Evolutionary conservation across 352 stramenopile genomes (phyloP).

Genomic region (Aphanomyces astaci): DNA sequence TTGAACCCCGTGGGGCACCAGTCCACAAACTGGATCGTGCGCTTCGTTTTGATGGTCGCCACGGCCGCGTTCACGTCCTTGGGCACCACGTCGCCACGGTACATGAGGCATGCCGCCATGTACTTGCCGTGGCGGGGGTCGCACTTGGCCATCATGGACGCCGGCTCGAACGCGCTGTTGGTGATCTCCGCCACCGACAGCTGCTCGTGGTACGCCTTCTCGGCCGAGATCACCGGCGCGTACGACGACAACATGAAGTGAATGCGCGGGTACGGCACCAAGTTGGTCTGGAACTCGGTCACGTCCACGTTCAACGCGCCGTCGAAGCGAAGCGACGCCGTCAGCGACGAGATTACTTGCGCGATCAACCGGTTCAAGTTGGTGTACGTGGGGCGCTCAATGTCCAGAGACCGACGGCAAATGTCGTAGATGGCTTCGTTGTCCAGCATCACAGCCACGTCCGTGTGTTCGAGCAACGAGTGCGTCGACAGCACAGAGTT

Average conservation of each 20-base stretch:
- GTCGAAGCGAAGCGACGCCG: slow-evolving; percentile 96
- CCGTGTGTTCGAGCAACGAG: slow-evolving; percentile 96
- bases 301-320: slow-evolving; percentile 98
- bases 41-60: slow-evolving; percentile 99
- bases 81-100: slow-evolving; percentile 93
- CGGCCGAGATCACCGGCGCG: slow-evolving; percentile 95
- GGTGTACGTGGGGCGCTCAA: slow-evolving; percentile 98
- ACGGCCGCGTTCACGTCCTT: slow-evolving; percentile 96
- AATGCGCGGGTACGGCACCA: slow-evolving; percentile 98
- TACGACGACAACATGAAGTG: slow-evolving; percentile 99
- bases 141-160: slow-evolving; percentile 99
- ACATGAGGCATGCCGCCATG: slow-evolving; percentile 99
- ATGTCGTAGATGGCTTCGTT: slow-evolving; percentile 99
- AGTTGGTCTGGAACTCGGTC: slow-evolving; percentile 99
- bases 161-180: slow-evolving; percentile 96
- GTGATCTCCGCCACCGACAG: slow-evolving; percentile 98
- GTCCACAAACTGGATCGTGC: slow-evolving; percentile 99
- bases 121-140: slow-evolving; percentile 99
- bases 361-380: slow-evolving; percentile 98
- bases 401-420: slow-evolving; percentile 94
- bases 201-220: slow-evolving; percentile 97
- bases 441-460: slow-evolving; percentile 96
- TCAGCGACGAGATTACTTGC: slow-evolving; percentile 97
- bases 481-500: slow-evolving; percentile 98
- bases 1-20: slow-evolving; percentile 99